Conservation (phyloP, 108 stramenopile genomes). For the Cyclostephanos invisitatus region DNA sequence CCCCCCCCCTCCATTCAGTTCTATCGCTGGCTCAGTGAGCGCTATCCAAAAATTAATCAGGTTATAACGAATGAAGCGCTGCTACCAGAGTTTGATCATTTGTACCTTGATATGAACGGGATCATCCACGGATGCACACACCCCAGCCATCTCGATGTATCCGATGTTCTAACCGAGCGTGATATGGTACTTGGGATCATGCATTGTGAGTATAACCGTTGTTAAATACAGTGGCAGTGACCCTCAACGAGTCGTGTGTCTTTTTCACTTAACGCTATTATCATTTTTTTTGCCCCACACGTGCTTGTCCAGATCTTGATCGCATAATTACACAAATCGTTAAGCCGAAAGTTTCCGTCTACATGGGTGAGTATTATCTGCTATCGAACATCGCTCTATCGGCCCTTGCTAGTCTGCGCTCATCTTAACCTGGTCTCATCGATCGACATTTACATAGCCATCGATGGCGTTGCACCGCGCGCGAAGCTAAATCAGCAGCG, state of each 20-base stretch:
- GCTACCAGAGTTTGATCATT: slow-evolving; percentile 89
- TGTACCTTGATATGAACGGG: slow-evolving; percentile 99
- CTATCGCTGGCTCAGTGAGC: slow-evolving; percentile 98
- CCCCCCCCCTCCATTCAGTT: slow-evolving; percentile 60
- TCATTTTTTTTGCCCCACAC: not conserved
- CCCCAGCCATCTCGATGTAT: slow-evolving; percentile 82
- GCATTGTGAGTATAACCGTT: slow-evolving; percentile 69
- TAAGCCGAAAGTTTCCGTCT: slow-evolving; percentile 92
- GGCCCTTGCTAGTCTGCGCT: not conserved
- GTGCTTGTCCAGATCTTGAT: slow-evolving; percentile 63
- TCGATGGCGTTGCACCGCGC: slow-evolving; percentile 97
- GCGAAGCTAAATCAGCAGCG: slow-evolving; percentile 99
- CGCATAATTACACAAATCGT: slow-evolving; percentile 96
- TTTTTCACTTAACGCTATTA: not conserved
- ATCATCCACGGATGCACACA: slow-evolving; percentile 99
- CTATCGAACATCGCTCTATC: not conserved
- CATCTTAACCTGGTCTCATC: not conserved
- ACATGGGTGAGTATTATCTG: slow-evolving; percentile 69
- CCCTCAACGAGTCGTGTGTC: not conserved
- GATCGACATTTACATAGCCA: slow-evolving; percentile 12
- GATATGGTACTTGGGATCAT: slow-evolving; percentile 98
- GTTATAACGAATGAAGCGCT: slow-evolving; percentile 90
- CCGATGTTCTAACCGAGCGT: slow-evolving; percentile 86
- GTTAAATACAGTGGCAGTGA: not conserved
- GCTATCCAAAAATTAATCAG: slow-evolving; percentile 99